Conservation (phyloP, 23 red algal species). For the Gracilaria vermiculophylla region DNA sequence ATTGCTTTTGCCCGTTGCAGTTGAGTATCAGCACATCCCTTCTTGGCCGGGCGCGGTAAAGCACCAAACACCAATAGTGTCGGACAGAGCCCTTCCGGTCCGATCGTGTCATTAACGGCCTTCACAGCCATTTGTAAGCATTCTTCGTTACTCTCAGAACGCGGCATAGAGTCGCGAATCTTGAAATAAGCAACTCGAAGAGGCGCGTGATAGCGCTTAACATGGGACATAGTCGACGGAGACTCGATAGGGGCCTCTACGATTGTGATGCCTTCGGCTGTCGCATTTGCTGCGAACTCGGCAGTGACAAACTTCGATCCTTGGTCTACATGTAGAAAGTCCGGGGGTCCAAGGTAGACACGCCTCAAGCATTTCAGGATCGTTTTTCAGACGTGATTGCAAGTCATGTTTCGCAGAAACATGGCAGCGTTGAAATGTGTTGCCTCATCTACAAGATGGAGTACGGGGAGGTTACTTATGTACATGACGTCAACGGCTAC, state of each 20-base stretch:
- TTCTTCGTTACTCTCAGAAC: not conserved
- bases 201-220: conserved; percentile 12
- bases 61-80: not conserved
- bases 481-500: conserved; percentile 3
- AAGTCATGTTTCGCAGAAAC: not conserved
- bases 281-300: not conserved
- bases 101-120: not conserved
- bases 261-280: conserved; percentile 7
- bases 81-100: conserved; percentile 10
- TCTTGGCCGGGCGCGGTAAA: not conserved
- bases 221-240: not conserved
- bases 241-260: conserved; percentile 5
- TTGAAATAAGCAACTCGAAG: not conserved
- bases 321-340: conserved; percentile 32
- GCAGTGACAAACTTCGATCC: conserved; percentile 1
- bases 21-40: not conserved
- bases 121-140: not conserved
- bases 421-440: conserved; percentile 4
- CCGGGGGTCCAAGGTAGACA: conserved; percentile 11
- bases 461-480: not conserved
- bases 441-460: conserved; percentile 16
- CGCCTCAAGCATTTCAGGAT: not conserved
- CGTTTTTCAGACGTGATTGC: not conserved
- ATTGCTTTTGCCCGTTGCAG: not conserved
- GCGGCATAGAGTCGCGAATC: not conserved